These are phyloP conservation scores for Hygrocybe punicea DNA, from an alignment of 768 basidiomycete genomes.

Conservation along the genomic window DNA sequence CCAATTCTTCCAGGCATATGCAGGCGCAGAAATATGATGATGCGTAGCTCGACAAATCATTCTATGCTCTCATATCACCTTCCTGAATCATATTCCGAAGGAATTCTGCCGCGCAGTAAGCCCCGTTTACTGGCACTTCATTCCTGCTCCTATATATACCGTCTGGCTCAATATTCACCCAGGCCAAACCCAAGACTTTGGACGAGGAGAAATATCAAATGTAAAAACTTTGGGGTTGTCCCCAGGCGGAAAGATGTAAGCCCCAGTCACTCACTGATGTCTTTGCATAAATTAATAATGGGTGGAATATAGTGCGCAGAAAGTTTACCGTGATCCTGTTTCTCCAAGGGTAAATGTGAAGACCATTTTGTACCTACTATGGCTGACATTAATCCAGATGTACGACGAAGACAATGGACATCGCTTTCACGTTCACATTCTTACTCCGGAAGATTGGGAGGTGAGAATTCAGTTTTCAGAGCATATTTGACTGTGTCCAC, in stretches of 20 bases:
- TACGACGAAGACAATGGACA: constrained; percentile 17
- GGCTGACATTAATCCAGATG: constrained; percentile 3
- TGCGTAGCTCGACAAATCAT: no score
- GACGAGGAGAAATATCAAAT: background rate
- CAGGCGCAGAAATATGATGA: no score
- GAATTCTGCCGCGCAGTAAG: no score
- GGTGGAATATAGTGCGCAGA: constrained; percentile 10
- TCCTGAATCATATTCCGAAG: no score
- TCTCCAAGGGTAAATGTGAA: constrained; percentile 11
- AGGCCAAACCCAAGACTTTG: no score
- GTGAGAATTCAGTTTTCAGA: constrained; percentile 1
- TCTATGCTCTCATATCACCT: no score
- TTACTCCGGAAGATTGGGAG: constrained; percentile 20
- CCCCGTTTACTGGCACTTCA: no score
- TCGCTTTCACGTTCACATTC: constrained; percentile 16
- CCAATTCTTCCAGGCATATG: no score
- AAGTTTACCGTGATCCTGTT: constrained; percentile 12
- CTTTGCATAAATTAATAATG: background rate
- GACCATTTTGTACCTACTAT: background rate
- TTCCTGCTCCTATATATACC: no score
- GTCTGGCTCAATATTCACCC: no score
- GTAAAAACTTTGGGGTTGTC: background rate
- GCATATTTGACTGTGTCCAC: background rate
- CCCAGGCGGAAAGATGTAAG: constrained; percentile 14
- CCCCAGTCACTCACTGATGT: no score